Evolutionary conservation across 2,329 filamentous ascomycete species (phyloP).

Genomic region (Xylaria sp.): DNA sequence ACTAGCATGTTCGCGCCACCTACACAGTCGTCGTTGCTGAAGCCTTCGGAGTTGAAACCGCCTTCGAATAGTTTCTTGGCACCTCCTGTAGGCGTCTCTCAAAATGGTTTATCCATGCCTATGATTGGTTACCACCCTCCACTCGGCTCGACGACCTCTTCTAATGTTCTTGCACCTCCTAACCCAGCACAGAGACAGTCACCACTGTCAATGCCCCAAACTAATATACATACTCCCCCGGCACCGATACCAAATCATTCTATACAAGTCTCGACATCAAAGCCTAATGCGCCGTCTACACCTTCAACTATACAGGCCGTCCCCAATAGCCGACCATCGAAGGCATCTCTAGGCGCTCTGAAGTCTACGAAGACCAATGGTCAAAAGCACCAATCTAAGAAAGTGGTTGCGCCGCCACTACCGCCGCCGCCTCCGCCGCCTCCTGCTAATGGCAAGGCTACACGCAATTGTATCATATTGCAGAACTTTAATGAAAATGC

Average conservation of each 20-base stretch:
- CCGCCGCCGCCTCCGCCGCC: constrained; percentile 50
- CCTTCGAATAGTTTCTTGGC: constrained; percentile 49
- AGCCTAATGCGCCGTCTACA: constrained; percentile 29
- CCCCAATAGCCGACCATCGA: constrained; percentile 33
- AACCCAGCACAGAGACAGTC: constrained; percentile 55
- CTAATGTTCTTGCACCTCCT: constrained; percentile 59
- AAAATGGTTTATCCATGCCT: constrained; percentile 50
- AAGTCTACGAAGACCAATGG: constrained; percentile 43
- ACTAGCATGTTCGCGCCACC: constrained; percentile 52
- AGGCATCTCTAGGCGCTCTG: constrained; percentile 38
- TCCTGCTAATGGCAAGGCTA: constrained; percentile 62
- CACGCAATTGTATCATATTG: constrained; percentile 68
- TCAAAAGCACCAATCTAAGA: constrained; percentile 45
- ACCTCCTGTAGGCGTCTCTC: constrained; percentile 47
- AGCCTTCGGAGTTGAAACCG: constrained; percentile 47
- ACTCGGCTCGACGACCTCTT: constrained; percentile 43
- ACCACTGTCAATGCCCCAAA: constrained; percentile 52
- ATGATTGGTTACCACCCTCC: constrained; percentile 52
- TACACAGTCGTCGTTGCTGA: constrained; percentile 45
- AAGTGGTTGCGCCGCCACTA: constrained; percentile 46
- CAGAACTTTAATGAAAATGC: constrained; percentile 69
- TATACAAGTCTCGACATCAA: constrained; percentile 34
- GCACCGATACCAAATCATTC: constrained; percentile 29
- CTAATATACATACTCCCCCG: constrained; percentile 40
- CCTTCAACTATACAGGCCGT: constrained; percentile 18